A percentile compares a stretch with the other conserved stretches of the same genome.
Evolutionary conservation across 2,329 filamentous ascomycete genomes (phyloP).

Genomic region (Ceratocystis papillata): DNA sequence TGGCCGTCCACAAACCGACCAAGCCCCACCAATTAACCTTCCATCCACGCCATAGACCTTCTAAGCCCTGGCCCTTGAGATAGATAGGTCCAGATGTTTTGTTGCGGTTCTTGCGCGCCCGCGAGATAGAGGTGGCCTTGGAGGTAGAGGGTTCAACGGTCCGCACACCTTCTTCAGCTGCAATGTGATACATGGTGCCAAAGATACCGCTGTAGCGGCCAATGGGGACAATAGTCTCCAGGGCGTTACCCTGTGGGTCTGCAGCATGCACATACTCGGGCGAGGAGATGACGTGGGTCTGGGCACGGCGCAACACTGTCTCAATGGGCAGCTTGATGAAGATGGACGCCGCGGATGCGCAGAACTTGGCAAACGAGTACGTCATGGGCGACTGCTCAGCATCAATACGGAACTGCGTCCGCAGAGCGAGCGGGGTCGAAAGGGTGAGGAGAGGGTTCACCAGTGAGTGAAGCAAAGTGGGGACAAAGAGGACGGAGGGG

Average conservation of each 20-base stretch:
- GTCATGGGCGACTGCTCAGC: conserved; percentile 67
- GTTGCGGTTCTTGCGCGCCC: conserved; percentile 18
- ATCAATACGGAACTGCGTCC: conserved; percentile 74
- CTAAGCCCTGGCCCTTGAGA: conserved; percentile 54
- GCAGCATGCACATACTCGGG: conserved; percentile 43
- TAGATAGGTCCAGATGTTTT: conserved; percentile 36
- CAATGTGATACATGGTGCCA: conserved; percentile 84
- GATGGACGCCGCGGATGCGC: conserved; percentile 67
- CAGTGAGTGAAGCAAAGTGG: conserved; percentile 78
- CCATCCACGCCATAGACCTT: conserved; percentile 63
- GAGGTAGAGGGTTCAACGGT: conserved; percentile 31
- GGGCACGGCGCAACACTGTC: conserved; percentile 79
- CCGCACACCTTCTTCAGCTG: conserved; percentile 66
- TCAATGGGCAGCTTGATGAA: conserved; percentile 83
- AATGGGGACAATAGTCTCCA: conserved; percentile 67
- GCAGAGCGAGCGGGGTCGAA: conserved; percentile 73
- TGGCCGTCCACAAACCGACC: conserved; percentile 62
- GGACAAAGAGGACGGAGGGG: conserved; percentile 58
- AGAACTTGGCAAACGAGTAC: conserved; percentile 74
- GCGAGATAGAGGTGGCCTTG: conserved; percentile 16
- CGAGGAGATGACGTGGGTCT: conserved; percentile 59
- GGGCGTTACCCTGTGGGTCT: conserved; percentile 33
- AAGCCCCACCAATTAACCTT: conserved; percentile 69
- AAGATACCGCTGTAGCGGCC: conserved; percentile 76
- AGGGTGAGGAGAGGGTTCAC: conserved; percentile 73